Base-by-base conservation (phyloP, 306 rosid species). In the Begonia loranthoides region DNA sequence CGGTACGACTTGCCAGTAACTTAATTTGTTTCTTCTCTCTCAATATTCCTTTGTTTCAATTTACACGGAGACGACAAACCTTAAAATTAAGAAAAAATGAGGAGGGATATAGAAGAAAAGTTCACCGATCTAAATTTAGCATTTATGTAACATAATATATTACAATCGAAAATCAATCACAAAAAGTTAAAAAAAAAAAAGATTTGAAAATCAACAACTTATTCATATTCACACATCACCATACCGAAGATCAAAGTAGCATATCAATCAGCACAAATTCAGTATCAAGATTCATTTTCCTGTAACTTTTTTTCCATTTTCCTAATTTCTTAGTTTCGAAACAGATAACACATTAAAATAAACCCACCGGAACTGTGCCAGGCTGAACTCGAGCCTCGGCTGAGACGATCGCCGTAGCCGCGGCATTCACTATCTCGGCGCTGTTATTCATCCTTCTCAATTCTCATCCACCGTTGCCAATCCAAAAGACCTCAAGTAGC, bases 341-440 rank as follows among this genome's bases (percentile, higher is more conserved):
- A 19, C 36, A 28, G 36, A 43, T 1, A 12, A 43, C 0, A 48
- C 9, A 8, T 46, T n/a, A 49, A n/a, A 50, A 44, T 53, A 36
- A 21, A 69, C 69, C 49, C 65, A 90, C 95, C 67, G 92, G 72
- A 45, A 45, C 61, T 50, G 82, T 1, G 55, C 73, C 43, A 1
- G 97, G 97, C 66, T 82, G 97, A 17, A 69, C 83, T 61, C 97
- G 76, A 63, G 92, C 73, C 63, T 90, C 94, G 10, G 97, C 95
- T 13, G 87, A 58, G 66, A 80, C 75, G 66, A 90, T 85, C 52
- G 97, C 97, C 49, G 87, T 79, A 41, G 97, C 97, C 10, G 97
- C 97, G 3, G 97, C 95, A 74, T 74, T 80, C 45, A 90, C 78
- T 9, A 95, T 90, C n/a, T 90, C 94, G 3, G 78, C 81, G 72